Evolutionary conservation across 2,329 filamentous ascomycete genomes (phyloP).

Genomic region (Venturia pyrina): DNA sequence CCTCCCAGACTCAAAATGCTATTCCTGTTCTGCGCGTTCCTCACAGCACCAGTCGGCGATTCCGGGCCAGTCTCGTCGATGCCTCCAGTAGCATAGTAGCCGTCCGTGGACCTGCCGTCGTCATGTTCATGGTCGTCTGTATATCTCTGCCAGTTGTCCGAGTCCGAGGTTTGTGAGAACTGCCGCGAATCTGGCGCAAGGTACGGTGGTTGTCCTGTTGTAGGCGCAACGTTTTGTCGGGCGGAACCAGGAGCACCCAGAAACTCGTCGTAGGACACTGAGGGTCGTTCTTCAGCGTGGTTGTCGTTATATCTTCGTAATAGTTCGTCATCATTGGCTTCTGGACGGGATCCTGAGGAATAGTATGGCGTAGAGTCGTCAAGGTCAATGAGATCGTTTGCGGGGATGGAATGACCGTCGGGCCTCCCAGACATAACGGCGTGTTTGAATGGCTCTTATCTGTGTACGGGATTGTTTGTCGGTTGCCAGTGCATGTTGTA

Average conservation of each 20-base stretch:
- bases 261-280: constrained; percentile 90
- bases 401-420: constrained; percentile 36
- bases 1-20: constrained; percentile 82
- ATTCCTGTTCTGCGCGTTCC: constrained; percentile 54
- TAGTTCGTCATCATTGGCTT: constrained; percentile 73
- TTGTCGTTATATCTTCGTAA: constrained; percentile 65
- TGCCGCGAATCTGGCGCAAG: constrained; percentile 25
- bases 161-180: constrained; percentile 67
- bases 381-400: constrained; percentile 59
- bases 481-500: constrained; percentile 1
- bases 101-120: constrained; percentile 61
- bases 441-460: constrained; percentile 1
- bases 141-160: constrained; percentile 86
- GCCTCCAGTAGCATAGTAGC: constrained; percentile 63
- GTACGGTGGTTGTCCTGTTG: constrained; percentile 22
- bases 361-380: constrained; percentile 62
- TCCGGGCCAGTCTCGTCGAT: constrained; percentile 41
- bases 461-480: background rate
- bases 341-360: constrained; percentile 63
- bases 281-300: constrained; percentile 62
- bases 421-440: constrained; percentile 43
- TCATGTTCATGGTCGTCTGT: constrained; percentile 80
- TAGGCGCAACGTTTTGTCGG: background rate
- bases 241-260: constrained; percentile 50
- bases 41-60: constrained; percentile 2